phyloP scores from a whole-genome alignment of 129 eudicot species.

The Calendula officinalis region DNA sequence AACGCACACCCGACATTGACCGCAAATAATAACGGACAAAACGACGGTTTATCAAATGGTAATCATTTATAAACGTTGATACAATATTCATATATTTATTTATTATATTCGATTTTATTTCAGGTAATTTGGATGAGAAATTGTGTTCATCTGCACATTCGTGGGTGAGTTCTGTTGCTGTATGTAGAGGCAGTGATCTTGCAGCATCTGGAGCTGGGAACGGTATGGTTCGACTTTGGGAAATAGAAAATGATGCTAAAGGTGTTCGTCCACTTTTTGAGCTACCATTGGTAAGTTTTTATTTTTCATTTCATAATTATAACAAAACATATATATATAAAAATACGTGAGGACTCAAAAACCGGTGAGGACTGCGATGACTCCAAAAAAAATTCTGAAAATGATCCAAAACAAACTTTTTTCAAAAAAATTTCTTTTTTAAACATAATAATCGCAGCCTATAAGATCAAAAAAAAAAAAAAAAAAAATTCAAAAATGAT shows the following conservation, averaged over 20 bases:
- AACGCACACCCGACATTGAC: slow-evolving; percentile 67
- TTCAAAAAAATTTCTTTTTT: no score
- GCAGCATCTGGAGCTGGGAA: slow-evolving; percentile 99
- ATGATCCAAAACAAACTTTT: no score
- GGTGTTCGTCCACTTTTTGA: slow-evolving; percentile 78
- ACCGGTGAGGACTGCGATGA: no score
- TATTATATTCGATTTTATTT: background rate
- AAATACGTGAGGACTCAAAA: no score
- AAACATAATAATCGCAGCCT: no score
- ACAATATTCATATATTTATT: no score
- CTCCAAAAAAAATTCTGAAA: no score
- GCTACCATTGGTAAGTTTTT: slow-evolving; percentile 76
- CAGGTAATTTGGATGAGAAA: slow-evolving; percentile 36
- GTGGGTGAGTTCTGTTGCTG: slow-evolving; percentile 86
- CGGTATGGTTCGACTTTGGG: slow-evolving; percentile 80
- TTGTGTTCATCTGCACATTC: slow-evolving; percentile 51
- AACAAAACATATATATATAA: no score
- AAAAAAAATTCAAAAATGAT: no score
- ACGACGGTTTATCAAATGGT: slow-evolving; percentile 53
- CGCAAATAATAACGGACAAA: slow-evolving; percentile 18
- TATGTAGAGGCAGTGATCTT: slow-evolving; percentile 87
- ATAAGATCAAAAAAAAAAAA: no score
- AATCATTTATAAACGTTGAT: slow-evolving; percentile 31
- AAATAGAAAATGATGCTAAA: slow-evolving; percentile 64
- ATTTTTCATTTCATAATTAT: background rate